Evolutionary conservation across 2,329 filamentous ascomycete species (phyloP).

Genomic region (Periconia macrospinosa): DNA sequence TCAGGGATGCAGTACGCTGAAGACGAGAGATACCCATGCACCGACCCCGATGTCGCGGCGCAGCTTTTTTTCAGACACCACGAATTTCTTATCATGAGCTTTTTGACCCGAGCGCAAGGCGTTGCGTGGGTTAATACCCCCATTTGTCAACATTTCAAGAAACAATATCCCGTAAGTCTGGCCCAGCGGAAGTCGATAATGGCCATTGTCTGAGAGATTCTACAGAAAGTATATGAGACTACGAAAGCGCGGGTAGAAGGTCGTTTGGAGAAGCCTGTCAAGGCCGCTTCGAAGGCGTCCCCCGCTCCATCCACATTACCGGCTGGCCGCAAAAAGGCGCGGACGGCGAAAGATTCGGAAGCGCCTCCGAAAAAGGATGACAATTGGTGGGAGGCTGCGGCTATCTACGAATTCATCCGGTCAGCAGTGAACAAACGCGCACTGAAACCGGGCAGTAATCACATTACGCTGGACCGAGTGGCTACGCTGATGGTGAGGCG

Average conservation of each 20-base stretch:
- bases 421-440: conserved; percentile 38
- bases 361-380: conserved; percentile 41
- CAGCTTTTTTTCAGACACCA: conserved; percentile 39
- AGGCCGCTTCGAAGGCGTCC: conserved; percentile 9
- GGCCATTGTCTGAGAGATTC: conserved; percentile 9
- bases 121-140: conserved; percentile 49
- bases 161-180: conserved; percentile 38
- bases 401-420: conserved; percentile 45
- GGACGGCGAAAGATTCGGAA: conserved; percentile 10
- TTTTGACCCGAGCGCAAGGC: conserved; percentile 48
- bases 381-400: conserved; percentile 43
- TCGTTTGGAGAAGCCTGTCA: conserved; percentile 20
- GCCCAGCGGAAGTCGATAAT: not conserved
- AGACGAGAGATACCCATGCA: conserved; percentile 30
- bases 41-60: conserved; percentile 25
- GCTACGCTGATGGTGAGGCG: conserved; percentile 37
- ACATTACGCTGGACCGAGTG: conserved; percentile 36
- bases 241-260: conserved; percentile 35
- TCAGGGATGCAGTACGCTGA: conserved; percentile 37
- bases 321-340: conserved; percentile 9
- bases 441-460: conserved; percentile 29
- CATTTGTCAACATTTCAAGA: conserved; percentile 45
- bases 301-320: conserved; percentile 9
- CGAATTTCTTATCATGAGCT: conserved; percentile 49
- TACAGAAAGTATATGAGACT: conserved; percentile 32